phyloP scores from a whole-genome alignment of 148 eudicot genomes.

The Chenopodium formosanum region DNA sequence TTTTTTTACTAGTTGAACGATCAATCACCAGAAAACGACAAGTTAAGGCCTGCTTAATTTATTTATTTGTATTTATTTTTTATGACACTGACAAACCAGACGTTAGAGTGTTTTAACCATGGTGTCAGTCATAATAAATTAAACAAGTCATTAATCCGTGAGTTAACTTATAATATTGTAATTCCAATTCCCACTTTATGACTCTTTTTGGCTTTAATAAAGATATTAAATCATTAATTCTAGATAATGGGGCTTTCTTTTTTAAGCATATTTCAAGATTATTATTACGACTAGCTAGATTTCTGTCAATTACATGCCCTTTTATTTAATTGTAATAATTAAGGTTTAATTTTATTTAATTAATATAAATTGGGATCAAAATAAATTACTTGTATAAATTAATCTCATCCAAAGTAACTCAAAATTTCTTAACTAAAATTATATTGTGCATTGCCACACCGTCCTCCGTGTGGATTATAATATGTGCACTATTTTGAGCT shows the following conservation, averaged over 20 bases:
- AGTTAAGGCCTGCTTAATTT: slow-evolving; percentile 1
- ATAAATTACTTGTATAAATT: too few relatives aligned
- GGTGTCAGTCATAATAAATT: slow-evolving; percentile 5
- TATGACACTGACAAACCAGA: slow-evolving; percentile 16
- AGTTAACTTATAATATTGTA: background rate
- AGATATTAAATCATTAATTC: background rate
- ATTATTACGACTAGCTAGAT: too few relatives aligned
- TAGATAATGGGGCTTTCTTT: too few relatives aligned
- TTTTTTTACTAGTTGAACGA: slow-evolving; percentile 18
- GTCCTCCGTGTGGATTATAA: too few relatives aligned
- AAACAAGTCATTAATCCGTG: background rate
- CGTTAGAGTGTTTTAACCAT: slow-evolving; percentile 19
- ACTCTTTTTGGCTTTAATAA: background rate
- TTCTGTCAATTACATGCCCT: too few relatives aligned
- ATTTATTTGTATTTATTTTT: slow-evolving; percentile 1
- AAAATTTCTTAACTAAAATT: too few relatives aligned
- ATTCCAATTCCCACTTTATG: background rate
- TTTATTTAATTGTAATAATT: too few relatives aligned
- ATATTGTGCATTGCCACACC: too few relatives aligned
- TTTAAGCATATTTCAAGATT: background rate
- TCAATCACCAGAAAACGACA: slow-evolving; percentile 42
- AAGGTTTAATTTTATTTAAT: too few relatives aligned
- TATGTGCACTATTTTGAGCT: too few relatives aligned
- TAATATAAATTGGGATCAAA: too few relatives aligned
- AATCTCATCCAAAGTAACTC: too few relatives aligned